Evolutionary conservation across 169 alveolate genomes (phyloP).

Genomic region (Plasmodium fragile): DNA sequence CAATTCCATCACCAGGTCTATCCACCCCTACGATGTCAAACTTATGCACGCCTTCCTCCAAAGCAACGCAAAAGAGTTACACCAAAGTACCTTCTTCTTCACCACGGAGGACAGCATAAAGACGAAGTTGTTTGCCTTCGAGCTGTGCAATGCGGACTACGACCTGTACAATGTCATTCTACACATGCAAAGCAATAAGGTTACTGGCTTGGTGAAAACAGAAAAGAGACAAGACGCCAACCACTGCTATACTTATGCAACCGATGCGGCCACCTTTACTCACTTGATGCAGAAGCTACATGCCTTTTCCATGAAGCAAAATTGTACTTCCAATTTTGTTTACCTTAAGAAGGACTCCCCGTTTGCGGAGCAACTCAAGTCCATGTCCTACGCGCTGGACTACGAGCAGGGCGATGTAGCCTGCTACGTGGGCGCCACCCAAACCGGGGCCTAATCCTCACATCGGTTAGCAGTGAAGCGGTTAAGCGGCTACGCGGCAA

Average conservation of each 20-base stretch:
- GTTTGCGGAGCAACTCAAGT: background rate
- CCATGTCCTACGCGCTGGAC: background rate
- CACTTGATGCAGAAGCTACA: conserved; percentile 13
- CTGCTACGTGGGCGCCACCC: background rate
- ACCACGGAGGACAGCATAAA: conserved; percentile 1
- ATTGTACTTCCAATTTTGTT: background rate
- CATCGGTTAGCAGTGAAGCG: background rate
- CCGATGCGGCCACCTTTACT: conserved; percentile 1
- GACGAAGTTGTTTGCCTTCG: conserved; percentile 36
- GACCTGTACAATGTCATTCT: conserved; percentile 49
- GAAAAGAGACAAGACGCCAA: conserved; percentile 24
- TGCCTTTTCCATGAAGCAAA: conserved; percentile 4
- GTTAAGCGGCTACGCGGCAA: background rate
- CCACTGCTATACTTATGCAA: conserved; percentile 57
- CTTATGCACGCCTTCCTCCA: conserved; percentile 26
- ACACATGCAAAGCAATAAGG: background rate
- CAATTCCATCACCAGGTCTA: conserved; percentile 17
- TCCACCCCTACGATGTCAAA: conserved; percentile 49
- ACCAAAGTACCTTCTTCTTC: conserved; percentile 24
- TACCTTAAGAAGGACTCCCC: conserved; percentile 40
- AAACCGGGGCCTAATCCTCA: background rate
- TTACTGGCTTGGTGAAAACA: conserved; percentile 32
- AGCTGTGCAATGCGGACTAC: conserved; percentile 52
- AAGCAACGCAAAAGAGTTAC: conserved; percentile 22
- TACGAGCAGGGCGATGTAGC: background rate